Percentiles rank a stretch among this genome's conserved stretches.
phyloP scores from a whole-genome alignment of 75 land plant species.

The Cryptomeria japonica region DNA sequence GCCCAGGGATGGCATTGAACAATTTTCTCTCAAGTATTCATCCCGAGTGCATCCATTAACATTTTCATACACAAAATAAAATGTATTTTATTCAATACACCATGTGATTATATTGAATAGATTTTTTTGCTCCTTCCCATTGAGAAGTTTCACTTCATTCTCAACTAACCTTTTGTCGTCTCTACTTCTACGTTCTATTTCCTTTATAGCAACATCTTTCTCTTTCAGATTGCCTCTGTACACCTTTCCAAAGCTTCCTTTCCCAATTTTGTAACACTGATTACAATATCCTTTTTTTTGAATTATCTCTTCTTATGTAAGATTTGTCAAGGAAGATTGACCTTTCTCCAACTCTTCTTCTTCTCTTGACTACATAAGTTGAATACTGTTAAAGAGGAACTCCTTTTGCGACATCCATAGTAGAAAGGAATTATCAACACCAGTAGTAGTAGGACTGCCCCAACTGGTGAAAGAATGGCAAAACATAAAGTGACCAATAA shows the following conservation, averaged over 20 bases:
- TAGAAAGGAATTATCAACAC: too few relatives aligned
- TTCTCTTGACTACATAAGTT: too few relatives aligned
- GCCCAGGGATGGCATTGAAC: too few relatives aligned
- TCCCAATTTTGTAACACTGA: not conserved
- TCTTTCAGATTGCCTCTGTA: too few relatives aligned
- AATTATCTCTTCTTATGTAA: not conserved
- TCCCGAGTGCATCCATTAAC: not conserved
- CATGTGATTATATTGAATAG: not conserved
- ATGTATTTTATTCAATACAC: not conserved
- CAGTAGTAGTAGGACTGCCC: too few relatives aligned
- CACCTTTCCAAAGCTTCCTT: not conserved
- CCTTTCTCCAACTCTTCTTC: not conserved
- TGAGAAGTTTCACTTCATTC: not conserved
- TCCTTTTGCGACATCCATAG: too few relatives aligned
- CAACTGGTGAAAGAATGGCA: too few relatives aligned
- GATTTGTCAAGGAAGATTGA: not conserved
- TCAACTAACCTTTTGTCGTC: not conserved
- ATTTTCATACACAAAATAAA: too few relatives aligned
- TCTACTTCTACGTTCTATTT: not conserved
- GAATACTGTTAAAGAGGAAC: too few relatives aligned
- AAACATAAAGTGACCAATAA: too few relatives aligned
- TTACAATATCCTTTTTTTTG: not conserved
- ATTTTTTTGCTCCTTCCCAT: not conserved
- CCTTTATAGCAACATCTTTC: not conserved
- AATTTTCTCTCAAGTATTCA: not conserved